These are phyloP conservation scores for Coemansia sp. DNA, from an alignment of 192 early-diverging fungal species.

Conservation along the genomic window DNA sequence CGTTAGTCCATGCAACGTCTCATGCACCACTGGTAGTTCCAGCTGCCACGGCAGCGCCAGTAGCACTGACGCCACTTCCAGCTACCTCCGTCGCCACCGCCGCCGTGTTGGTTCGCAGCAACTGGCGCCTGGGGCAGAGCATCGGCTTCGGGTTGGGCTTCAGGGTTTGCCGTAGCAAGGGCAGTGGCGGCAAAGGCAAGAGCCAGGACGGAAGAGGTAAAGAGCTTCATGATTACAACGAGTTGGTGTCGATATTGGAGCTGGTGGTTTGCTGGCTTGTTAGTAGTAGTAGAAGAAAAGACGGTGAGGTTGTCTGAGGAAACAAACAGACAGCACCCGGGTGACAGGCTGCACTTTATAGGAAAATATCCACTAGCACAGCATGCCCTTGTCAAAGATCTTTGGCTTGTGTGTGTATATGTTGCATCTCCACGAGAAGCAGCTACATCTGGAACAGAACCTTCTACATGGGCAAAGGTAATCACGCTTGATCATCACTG, in stretches of 20 bases:
- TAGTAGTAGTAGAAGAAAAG: background rate
- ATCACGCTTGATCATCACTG: background rate
- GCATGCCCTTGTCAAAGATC: background rate
- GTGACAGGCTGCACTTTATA: background rate
- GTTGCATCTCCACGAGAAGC: background rate
- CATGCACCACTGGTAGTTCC: slow-evolving; percentile 21
- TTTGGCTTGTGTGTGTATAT: background rate
- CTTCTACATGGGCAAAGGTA: background rate
- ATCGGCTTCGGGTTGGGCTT: background rate
- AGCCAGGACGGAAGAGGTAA: background rate
- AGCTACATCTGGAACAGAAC: background rate
- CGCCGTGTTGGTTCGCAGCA: background rate
- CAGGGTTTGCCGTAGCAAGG: background rate
- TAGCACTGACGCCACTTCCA: slow-evolving; percentile 1
- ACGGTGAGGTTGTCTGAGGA: background rate
- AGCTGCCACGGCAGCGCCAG: background rate
- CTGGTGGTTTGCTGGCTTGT: background rate
- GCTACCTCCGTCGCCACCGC: background rate
- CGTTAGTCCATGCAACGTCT: background rate
- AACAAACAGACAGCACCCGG: background rate
- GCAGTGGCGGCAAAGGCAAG: background rate
- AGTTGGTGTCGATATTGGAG: background rate
- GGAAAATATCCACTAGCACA: background rate
- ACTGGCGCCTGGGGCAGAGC: background rate
- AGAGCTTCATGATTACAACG: background rate